These are phyloP conservation scores for Globisporangium yorkense DNA, from an alignment of 352 stramenopile genomes.

Conservation along the genomic window DNA sequence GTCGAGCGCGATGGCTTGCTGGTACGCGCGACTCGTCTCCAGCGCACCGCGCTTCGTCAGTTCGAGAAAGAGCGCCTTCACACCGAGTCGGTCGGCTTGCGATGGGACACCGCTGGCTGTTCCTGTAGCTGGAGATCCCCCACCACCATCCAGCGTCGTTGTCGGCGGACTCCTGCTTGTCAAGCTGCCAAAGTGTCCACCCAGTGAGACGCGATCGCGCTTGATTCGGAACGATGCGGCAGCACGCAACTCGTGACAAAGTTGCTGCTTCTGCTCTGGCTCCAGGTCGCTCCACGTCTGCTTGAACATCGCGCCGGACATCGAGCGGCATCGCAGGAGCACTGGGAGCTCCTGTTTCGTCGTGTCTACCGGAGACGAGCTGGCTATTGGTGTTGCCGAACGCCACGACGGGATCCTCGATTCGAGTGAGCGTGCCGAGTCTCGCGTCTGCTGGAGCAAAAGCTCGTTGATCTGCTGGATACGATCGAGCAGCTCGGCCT, in stretches of 20 bases:
- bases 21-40: conserved; percentile 24
- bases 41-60: conserved; percentile 14
- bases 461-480: conserved; percentile 19
- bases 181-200: conserved; percentile 1
- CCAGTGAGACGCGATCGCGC: conserved; percentile 19
- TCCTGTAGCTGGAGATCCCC: neutral
- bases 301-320: conserved; percentile 21
- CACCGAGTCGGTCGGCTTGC: conserved; percentile 29
- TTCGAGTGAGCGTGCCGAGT: neutral
- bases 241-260: conserved; percentile 23
- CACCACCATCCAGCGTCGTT: neutral
- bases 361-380: neutral
- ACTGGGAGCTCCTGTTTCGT: conserved; percentile 8
- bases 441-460: neutral
- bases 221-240: conserved; percentile 28
- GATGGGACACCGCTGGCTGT: conserved; percentile 8
- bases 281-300: conserved; percentile 25
- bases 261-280: conserved; percentile 15
- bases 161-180: neutral
- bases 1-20: conserved; percentile 27
- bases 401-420: conserved; percentile 4
- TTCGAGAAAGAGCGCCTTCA: conserved; percentile 42
- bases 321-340: conserved; percentile 28
- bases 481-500: conserved; percentile 11
- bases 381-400: conserved; percentile 1